Percentiles rank a stretch among this genome's conserved stretches.
These are phyloP conservation scores for Leccinum aurantiacum DNA, from an alignment of 768 basidiomycete species.

Conservation along the genomic window DNA sequence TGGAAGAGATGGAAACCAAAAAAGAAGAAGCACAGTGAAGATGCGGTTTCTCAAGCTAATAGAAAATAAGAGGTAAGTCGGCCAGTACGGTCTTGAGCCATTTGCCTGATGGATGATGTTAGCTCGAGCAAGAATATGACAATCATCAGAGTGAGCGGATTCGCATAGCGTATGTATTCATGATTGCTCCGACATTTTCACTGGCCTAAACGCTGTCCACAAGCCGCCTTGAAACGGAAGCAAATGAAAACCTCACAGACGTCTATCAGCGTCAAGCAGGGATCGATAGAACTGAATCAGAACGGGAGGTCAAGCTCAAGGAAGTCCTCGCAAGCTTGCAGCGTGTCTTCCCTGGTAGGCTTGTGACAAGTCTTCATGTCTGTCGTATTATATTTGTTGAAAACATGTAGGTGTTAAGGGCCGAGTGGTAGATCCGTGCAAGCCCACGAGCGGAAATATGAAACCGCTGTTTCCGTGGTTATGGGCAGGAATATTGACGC, in stretches of 20 bases:
- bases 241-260: constrained; percentile 86
- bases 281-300: constrained; percentile 82
- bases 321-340: constrained; percentile 84
- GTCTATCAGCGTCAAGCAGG: constrained; percentile 86
- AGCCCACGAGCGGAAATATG: constrained; percentile 91
- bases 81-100: no score
- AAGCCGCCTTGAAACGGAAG: constrained; percentile 88
- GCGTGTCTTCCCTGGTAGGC: constrained; percentile 80
- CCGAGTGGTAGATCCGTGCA: constrained; percentile 90
- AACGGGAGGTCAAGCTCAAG: constrained; percentile 79
- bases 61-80: constrained; percentile 57
- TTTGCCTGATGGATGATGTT: constrained; percentile 1
- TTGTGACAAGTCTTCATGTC: neutral
- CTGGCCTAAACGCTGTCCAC: neutral
- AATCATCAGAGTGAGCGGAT: constrained; percentile 82
- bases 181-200: neutral
- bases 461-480: constrained; percentile 86
- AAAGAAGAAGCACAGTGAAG: constrained; percentile 53
- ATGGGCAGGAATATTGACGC: constrained; percentile 95
- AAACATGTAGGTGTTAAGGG: constrained; percentile 75
- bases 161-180: constrained; percentile 61
- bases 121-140: constrained; percentile 79
- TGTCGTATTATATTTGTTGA: neutral
- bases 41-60: constrained; percentile 45
- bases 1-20: constrained; percentile 62